Evolutionary conservation across 495 filamentous ascomycete genomes (phyloP), one percentile per base, ranked within the genome.

Genomic region (Alectoria sarmentosa): DNA sequence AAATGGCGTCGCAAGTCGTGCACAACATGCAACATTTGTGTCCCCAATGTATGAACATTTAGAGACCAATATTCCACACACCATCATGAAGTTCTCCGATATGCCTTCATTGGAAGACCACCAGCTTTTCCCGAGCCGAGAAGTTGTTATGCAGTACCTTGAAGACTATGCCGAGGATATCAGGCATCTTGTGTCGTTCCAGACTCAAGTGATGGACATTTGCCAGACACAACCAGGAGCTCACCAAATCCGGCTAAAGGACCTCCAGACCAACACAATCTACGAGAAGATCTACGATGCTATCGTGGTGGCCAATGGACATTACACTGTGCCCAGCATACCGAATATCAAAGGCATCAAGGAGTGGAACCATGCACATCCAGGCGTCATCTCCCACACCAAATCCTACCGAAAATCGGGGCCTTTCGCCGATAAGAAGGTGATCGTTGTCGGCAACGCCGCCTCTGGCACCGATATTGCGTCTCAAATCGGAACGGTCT

Each of bases 51-150:
- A 98, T 70, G 86, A 91, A 19, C 71, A 78, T 38, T 73, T 97
- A 36, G 87, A 95, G 67, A 90, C 92, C 46, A 98, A 98, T 71
- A 90, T 96, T 44, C 91, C 92, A 1, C 84, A 92, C 61, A 76
- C 77, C 2, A 70, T 97, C 64, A 97, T 98, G 93, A 71, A 78
- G 8, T 95, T 84, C 72, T 87, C 90, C 14, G 90, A 95, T 60
- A 76, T 84, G 19, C 67, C 77, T 19, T 93, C 93, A 63, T 81
- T 84, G 0, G 41, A 75, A 9, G 81, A 86, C 5, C 66, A 77
- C 26, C 85, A 88, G 67, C 78, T 96, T 13, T 94, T 95, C 68
- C 92, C 93, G 0, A 77, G 77, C 17, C 84, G 90, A 66, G 69
- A 82, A 60, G 74, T 76, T 17, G 89, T 96, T 19, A 82, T 85